phyloP scores from a whole-genome alignment of 495 filamentous ascomycete species.

The Penicillium waksmanii region DNA sequence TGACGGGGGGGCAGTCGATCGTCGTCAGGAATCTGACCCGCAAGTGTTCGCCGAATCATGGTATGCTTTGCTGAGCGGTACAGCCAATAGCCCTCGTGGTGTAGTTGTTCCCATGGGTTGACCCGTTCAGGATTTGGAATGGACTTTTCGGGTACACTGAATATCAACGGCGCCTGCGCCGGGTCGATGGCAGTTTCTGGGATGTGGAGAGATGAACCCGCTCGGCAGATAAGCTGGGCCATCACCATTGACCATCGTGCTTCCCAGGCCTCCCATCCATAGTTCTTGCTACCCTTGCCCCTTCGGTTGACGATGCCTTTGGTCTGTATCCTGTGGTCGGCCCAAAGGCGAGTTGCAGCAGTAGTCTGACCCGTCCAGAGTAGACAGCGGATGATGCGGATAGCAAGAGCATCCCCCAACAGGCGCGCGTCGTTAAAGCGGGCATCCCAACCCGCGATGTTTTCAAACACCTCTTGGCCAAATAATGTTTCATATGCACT shows the following conservation, averaged over 20 bases:
- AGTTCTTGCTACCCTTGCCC: slow-evolving; percentile 79
- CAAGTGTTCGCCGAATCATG: slow-evolving; percentile 60
- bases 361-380: slow-evolving; percentile 76
- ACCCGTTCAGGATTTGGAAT: slow-evolving; percentile 65
- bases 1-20: slow-evolving; percentile 69
- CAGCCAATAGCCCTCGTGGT: slow-evolving; percentile 90
- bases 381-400: slow-evolving; percentile 78
- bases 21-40: slow-evolving; percentile 71
- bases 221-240: slow-evolving; percentile 74
- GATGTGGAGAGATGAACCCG: slow-evolving; percentile 48
- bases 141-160: slow-evolving; percentile 68
- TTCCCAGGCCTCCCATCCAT: slow-evolving; percentile 89
- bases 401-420: slow-evolving; percentile 75
- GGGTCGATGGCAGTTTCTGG: slow-evolving; percentile 20
- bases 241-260: slow-evolving; percentile 80
- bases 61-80: slow-evolving; percentile 69
- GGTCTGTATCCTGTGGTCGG: slow-evolving; percentile 68
- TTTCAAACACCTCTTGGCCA: slow-evolving; percentile 79
- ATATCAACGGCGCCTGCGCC: slow-evolving; percentile 44
- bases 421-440: slow-evolving; percentile 85
- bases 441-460: slow-evolving; percentile 82
- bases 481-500: slow-evolving; percentile 82
- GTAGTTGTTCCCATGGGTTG: slow-evolving; percentile 77
- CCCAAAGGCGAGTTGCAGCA: slow-evolving; percentile 75
- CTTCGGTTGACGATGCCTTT: slow-evolving; percentile 76